A percentile compares a stretch with the other conserved stretches of the same genome.
These are phyloP conservation scores for barrel medic (Medicago truncatula) DNA, from an alignment of 306 rosid genomes.

Conservation along the genomic window DNA sequence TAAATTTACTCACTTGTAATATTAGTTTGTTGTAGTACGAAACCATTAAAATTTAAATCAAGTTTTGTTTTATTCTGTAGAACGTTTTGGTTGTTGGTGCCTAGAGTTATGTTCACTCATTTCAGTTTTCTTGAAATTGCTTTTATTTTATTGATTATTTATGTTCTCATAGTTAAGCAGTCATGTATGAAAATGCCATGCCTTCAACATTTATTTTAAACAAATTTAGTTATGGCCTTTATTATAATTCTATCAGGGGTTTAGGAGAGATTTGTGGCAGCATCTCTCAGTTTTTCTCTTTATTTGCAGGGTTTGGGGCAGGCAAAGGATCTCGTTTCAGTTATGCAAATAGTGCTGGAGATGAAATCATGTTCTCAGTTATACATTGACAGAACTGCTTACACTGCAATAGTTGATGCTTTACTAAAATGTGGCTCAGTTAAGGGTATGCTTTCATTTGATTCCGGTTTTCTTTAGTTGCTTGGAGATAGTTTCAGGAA, in stretches of 20 bases:
- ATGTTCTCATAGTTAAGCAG: conserved; percentile 20
- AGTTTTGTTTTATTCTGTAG: conserved; percentile 11
- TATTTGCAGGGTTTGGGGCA: conserved; percentile 71
- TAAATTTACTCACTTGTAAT: conserved; percentile 14
- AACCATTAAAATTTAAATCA: conserved; percentile 2
- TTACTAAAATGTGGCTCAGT: conserved; percentile 70
- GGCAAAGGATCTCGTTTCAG: conserved; percentile 64
- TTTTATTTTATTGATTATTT: not conserved
- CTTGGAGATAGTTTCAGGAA: conserved; percentile 22
- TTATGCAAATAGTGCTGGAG: conserved; percentile 69
- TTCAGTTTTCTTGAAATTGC: not conserved
- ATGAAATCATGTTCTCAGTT: conserved; percentile 65
- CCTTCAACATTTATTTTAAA: conserved; percentile 1
- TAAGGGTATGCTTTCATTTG: conserved; percentile 61
- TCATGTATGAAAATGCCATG: not conserved
- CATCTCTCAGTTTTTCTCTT: conserved; percentile 37
- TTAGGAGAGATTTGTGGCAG: conserved; percentile 27
- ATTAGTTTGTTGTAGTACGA: conserved; percentile 9
- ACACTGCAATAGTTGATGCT: conserved; percentile 78
- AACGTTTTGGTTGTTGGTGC: conserved; percentile 8
- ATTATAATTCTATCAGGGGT: conserved; percentile 4
- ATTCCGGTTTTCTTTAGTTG: conserved; percentile 15
- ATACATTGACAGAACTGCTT: conserved; percentile 78
- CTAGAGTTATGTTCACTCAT: conserved; percentile 1
- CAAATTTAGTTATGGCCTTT: not conserved